Percentiles rank a stretch among this genome's conserved stretches.
Conservation (phyloP, 2,329 filamentous ascomycete species). For the Leptographium procerum region DNA sequence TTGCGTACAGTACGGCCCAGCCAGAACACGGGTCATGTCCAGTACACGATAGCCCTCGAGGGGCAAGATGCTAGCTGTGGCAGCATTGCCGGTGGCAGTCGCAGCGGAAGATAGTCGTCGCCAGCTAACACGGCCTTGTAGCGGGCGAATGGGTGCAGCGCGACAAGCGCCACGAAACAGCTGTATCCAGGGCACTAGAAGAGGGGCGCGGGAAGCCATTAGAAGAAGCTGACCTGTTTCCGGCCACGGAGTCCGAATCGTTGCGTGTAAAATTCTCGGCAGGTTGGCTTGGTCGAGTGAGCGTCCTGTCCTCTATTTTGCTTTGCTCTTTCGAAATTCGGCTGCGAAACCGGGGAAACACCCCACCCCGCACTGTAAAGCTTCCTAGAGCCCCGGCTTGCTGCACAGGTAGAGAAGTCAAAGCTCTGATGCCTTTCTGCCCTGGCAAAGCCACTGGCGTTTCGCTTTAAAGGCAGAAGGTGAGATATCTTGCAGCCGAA, state of each 20-base stretch:
- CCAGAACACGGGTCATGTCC: constrained; percentile 93
- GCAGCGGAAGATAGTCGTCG: not conserved
- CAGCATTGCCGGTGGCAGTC: not conserved
- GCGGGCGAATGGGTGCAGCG: not conserved
- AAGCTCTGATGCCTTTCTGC: not conserved
- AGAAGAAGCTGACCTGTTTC: not conserved
- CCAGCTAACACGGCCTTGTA: not conserved
- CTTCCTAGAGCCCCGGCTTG: not conserved
- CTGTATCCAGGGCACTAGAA: not conserved
- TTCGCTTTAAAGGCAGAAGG: not conserved
- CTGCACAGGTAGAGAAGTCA: not conserved
- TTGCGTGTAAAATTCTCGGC: not conserved
- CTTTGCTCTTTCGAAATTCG: not conserved
- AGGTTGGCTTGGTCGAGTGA: not conserved
- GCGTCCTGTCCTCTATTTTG: not conserved
- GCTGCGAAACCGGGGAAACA: not conserved
- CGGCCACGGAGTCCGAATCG: not conserved
- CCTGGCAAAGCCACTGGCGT: not conserved
- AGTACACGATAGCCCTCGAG: constrained; percentile 79
- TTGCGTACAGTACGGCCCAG: constrained; percentile 96
- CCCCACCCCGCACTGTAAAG: not conserved
- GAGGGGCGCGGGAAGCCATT: not conserved
- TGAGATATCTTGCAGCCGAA: not conserved
- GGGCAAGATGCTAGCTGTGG: constrained; percentile 33
- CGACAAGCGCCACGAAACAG: not conserved